Percentiles rank a stretch among this genome's conserved stretches.
Evolutionary conservation across 148 eudicot genomes (phyloP).

Genomic region (Rhododendron ferrugineum): DNA sequence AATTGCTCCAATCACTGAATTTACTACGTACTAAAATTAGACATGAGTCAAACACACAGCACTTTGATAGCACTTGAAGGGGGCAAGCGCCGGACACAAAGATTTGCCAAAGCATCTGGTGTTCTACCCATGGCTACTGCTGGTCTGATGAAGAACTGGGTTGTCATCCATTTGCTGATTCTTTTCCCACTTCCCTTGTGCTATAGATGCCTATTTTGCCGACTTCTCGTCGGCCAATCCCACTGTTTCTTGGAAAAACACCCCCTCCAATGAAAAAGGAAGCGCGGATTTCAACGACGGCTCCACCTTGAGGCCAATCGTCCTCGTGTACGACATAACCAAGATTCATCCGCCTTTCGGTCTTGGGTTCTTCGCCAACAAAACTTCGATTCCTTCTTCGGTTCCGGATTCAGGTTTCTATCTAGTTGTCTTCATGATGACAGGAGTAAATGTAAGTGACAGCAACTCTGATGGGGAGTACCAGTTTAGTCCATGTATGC

Average conservation of each 20-base stretch:
- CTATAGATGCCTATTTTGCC: background rate
- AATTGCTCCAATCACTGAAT: background rate
- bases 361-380: background rate
- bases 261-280: background rate
- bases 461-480: background rate
- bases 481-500: background rate
- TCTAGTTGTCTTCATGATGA: background rate
- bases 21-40: too few species aligned
- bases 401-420: background rate
- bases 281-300: background rate
- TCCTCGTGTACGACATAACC: background rate
- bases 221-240: background rate
- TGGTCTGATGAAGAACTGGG: background rate
- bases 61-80: background rate
- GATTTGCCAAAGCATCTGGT: background rate
- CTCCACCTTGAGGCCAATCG: background rate
- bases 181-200: background rate
- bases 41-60: background rate
- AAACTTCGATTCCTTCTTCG: background rate
- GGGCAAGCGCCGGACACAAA: background rate
- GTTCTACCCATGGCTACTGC: background rate
- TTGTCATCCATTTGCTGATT: background rate
- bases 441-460: background rate
- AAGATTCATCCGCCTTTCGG: background rate
- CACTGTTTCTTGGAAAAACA: background rate